Evolutionary conservation across 2,329 filamentous ascomycete genomes (phyloP).

Genomic region (Ophiosphaerella herpotricha): DNA sequence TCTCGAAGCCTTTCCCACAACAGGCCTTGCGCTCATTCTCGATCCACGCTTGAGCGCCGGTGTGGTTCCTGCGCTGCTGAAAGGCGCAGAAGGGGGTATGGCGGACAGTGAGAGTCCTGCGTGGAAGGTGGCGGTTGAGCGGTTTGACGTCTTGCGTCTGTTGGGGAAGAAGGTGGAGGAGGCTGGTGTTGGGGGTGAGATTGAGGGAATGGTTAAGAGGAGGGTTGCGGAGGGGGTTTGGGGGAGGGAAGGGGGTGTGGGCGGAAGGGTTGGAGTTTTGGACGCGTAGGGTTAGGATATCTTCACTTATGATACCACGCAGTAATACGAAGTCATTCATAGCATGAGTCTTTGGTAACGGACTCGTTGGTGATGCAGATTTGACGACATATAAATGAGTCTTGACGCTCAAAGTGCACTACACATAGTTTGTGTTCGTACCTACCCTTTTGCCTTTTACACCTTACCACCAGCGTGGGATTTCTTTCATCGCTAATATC

Average conservation of each 20-base stretch:
- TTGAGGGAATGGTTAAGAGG: conserved; percentile 48
- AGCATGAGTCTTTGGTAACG: too few species aligned
- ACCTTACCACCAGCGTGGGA: too few species aligned
- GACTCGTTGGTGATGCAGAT: too few species aligned
- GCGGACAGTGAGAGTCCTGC: conserved; percentile 62
- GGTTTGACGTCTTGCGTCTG: conserved; percentile 60
- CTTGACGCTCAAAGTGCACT: too few species aligned
- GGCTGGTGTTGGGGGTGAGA: conserved; percentile 42
- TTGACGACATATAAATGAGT: too few species aligned
- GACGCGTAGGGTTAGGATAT: conserved; percentile 27
- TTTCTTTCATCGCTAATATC: too few species aligned
- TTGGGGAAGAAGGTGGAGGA: conserved; percentile 53
- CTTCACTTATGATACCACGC: too few species aligned
- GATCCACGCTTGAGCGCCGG: conserved; percentile 55
- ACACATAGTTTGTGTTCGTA: too few species aligned
- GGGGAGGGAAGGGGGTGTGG: conserved; percentile 47
- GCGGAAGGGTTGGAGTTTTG: conserved; percentile 53
- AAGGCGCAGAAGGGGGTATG: conserved; percentile 61
- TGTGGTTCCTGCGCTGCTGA: conserved; percentile 62
- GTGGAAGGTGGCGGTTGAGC: conserved; percentile 61
- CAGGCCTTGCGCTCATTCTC: conserved; percentile 58
- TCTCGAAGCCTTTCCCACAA: conserved; percentile 30
- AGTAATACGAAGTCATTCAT: too few species aligned
- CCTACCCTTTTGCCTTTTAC: too few species aligned
- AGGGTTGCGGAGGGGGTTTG: conserved; percentile 50